A percentile compares a stretch with the other conserved stretches of the same genome.
Evolutionary conservation across 169 alveolate species (phyloP).

Genomic region (Hepatocystis sp.): DNA sequence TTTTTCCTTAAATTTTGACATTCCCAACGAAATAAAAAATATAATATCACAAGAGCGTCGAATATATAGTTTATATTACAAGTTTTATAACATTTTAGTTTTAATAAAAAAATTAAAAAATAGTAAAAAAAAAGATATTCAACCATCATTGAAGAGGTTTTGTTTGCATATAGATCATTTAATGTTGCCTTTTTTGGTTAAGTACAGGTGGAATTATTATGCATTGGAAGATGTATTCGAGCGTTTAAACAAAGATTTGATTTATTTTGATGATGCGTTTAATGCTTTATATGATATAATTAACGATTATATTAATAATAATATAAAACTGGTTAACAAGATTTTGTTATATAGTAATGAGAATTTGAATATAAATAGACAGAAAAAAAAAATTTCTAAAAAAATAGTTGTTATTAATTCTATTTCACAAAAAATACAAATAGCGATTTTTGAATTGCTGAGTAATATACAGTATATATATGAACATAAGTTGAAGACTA

Average conservation of each 20-base stretch:
- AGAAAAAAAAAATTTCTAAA: constrained; percentile 36
- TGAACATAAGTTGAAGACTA: constrained; percentile 47
- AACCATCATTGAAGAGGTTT: constrained; percentile 27
- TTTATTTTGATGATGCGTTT: constrained; percentile 53
- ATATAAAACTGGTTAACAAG: constrained; percentile 26
- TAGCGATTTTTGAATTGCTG: constrained; percentile 60
- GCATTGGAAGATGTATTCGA: constrained; percentile 63
- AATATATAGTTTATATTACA: constrained; percentile 64
- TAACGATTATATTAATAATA: constrained; percentile 57
- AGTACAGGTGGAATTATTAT: constrained; percentile 73
- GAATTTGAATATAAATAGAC: constrained; percentile 33
- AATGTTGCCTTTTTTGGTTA: constrained; percentile 49
- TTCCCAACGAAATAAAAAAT: constrained; percentile 71
- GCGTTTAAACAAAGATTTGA: constrained; percentile 35
- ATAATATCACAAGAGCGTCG: constrained; percentile 57
- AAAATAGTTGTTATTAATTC: constrained; percentile 48
- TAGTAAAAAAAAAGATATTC: constrained; percentile 61
- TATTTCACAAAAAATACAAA: constrained; percentile 65
- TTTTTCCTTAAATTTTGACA: constrained; percentile 64
- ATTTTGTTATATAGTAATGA: constrained; percentile 42
- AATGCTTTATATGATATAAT: constrained; percentile 62
- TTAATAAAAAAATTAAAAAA: constrained; percentile 56
- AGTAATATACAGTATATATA: constrained; percentile 74
- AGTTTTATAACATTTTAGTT: constrained; percentile 60
- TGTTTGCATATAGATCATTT: constrained; percentile 42